Conservation (phyloP, 768 basidiomycete species). For the Rhodotorula diobovata region DNA sequence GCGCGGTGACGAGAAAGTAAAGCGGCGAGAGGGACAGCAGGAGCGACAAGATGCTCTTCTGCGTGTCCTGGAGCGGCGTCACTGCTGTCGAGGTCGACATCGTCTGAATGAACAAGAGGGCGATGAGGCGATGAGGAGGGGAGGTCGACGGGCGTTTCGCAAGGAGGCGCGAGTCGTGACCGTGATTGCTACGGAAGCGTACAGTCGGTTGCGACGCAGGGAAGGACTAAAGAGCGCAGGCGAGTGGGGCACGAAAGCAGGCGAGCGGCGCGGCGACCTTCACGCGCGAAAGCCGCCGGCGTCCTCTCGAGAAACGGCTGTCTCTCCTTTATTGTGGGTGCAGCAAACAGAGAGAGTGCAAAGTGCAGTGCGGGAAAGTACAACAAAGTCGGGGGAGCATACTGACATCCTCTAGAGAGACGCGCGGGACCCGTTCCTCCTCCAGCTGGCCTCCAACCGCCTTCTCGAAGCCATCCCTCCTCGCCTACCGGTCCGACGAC, state of each 20-base stretch:
- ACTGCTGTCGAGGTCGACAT: not conserved
- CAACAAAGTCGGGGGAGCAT: not conserved
- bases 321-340: not conserved
- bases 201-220: no score
- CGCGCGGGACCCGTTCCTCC: no score
- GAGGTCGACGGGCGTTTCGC: not conserved
- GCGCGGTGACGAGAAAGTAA: conserved; percentile 12
- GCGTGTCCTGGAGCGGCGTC: conserved; percentile 11
- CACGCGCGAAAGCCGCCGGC: no score
- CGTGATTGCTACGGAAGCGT: no score
- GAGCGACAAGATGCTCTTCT: conserved; percentile 12
- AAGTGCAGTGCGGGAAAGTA: not conserved
- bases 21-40: conserved; percentile 7
- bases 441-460: no score
- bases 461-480: not conserved
- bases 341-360: not conserved
- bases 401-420: not conserved
- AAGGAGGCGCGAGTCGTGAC: no score
- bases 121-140: not conserved
- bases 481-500: conserved; percentile 3
- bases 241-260: no score
- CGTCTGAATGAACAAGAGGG: not conserved
- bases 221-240: no score
- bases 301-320: no score
- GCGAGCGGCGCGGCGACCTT: no score